These are phyloP conservation scores for Yueomyces sp. DNA, from an alignment of 805 yeast species.

Conservation along the genomic window DNA sequence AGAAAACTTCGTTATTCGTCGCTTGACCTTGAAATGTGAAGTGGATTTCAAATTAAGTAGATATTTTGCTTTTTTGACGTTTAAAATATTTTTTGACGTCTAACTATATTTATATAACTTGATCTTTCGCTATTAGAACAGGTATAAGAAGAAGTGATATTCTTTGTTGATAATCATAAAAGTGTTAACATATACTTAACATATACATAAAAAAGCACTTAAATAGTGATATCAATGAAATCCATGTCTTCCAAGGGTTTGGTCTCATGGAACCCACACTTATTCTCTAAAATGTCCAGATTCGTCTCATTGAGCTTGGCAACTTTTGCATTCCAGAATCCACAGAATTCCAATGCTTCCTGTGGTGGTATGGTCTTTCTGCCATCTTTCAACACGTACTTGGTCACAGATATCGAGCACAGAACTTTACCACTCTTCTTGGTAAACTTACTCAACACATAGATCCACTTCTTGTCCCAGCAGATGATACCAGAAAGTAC, in stretches of 20 bases:
- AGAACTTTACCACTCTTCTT: conserved; percentile 26
- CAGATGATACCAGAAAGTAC: conserved; percentile 51
- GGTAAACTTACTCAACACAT: conserved; percentile 50
- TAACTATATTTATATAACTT: too few relatives aligned
- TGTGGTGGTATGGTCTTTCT: conserved; percentile 61
- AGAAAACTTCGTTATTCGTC: too few relatives aligned
- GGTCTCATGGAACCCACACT: conserved; percentile 22
- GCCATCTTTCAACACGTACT: conserved; percentile 70
- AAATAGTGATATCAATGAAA: background rate
- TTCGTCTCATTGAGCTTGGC: conserved; percentile 30
- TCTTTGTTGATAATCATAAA: too few relatives aligned
- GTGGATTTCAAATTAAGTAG: too few relatives aligned
- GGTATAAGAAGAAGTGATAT: too few relatives aligned
- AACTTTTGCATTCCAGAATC: conserved; percentile 40
- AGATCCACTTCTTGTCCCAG: conserved; percentile 86
- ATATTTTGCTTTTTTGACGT: too few relatives aligned
- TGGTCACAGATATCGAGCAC: conserved; percentile 54
- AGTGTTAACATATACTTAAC: too few relatives aligned
- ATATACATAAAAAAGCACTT: too few relatives aligned
- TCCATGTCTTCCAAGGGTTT: conserved; percentile 11
- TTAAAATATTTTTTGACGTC: too few relatives aligned
- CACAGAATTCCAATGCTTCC: conserved; percentile 43
- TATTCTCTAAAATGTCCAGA: conserved; percentile 13
- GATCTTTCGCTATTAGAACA: too few relatives aligned
- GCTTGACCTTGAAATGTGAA: too few relatives aligned